Base-by-base conservation (phyloP, 2,329 filamentous ascomycete species). In the Aspergillus piperis region DNA sequence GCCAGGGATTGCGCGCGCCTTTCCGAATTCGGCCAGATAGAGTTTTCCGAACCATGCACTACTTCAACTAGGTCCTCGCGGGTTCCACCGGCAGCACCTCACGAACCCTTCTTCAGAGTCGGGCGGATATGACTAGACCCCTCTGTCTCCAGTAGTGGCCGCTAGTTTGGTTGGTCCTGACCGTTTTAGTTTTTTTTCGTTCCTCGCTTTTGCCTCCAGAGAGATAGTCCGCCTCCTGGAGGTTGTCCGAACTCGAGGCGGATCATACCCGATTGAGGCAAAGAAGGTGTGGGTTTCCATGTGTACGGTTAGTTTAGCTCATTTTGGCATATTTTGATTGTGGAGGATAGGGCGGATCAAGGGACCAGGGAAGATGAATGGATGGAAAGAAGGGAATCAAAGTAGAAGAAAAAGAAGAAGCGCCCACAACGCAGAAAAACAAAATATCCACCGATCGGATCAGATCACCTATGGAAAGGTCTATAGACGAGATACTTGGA, bases 21-120 rank as follows among this genome's bases (percentile, higher is more conserved):
- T 65, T 64, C 61, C 63, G 61, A 52, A 58, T 63, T 61, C 59
- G 62, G 53, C n/a, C 61, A 61, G 59, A 64, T 62, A 60, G 62
- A 61, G 59, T 65, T 65, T 65, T 62, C 57, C 54, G 59, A 47
- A 48, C 59, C 57, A 65, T 57, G 58, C 47, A 62, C 62, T 62
- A 48, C 42, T 48, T 32, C 30, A 32, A 19, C 47, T 58, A 57
- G 32, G 48, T 27, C 38, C 47, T 19, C 36, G 32, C 54, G 38
- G 54, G 51, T 52, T 57, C 48, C 59, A 55, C 63, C 55, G 58
- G 25, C 27, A 44, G 36, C 53, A 55, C 56, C 51, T 50, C 41
- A 38, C 41, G 54, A 57, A 56, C 57, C 61, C 49, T 65, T 61
- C 49, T 57, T 63, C 52, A 42, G 52, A 42, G 15, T 32, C 15